Percentiles rank a stretch among this genome's conserved stretches.
phyloP scores from a whole-genome alignment of 2,329 filamentous ascomycete species.

The Fusarium drepaniforme region DNA sequence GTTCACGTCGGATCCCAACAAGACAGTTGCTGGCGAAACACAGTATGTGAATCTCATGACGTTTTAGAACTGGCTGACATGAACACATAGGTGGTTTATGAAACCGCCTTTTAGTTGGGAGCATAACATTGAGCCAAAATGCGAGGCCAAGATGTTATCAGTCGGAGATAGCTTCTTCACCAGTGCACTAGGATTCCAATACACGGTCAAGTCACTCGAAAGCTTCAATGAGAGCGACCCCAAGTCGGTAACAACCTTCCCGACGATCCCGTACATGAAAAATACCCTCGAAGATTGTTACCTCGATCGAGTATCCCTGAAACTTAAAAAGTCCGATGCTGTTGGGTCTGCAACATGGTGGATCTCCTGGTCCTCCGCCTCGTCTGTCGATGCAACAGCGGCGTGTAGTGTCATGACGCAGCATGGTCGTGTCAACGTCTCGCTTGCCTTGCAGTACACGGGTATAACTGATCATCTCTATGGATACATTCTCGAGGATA shows the following conservation, averaged over 20 bases:
- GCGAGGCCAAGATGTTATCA: conserved; percentile 18
- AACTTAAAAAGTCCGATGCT: conserved; percentile 9
- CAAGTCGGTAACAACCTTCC: neutral
- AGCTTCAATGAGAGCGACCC: neutral
- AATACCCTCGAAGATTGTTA: conserved; percentile 20
- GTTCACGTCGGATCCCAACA: conserved; percentile 24
- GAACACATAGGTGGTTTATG: conserved; percentile 23
- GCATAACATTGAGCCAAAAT: conserved; percentile 5
- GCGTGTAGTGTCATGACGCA: conserved; percentile 13
- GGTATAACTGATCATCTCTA: conserved; percentile 11
- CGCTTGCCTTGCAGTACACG: conserved; percentile 15
- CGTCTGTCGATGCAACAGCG: neutral
- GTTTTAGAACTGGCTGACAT: neutral
- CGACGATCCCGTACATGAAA: conserved; percentile 18
- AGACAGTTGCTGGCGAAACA: neutral
- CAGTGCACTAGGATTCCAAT: conserved; percentile 4
- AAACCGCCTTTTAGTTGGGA: conserved; percentile 27
- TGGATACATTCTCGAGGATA: conserved; percentile 19
- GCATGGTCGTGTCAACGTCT: conserved; percentile 10
- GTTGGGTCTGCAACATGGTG: conserved; percentile 5
- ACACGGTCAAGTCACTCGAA: conserved; percentile 17
- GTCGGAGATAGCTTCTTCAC: conserved; percentile 31
- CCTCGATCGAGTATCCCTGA: neutral
- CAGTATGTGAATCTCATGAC: neutral
- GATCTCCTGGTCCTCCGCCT: conserved; percentile 16